Base-by-base conservation (phyloP, 2,329 filamentous ascomycete species). In the Colletotrichum lupini region DNA sequence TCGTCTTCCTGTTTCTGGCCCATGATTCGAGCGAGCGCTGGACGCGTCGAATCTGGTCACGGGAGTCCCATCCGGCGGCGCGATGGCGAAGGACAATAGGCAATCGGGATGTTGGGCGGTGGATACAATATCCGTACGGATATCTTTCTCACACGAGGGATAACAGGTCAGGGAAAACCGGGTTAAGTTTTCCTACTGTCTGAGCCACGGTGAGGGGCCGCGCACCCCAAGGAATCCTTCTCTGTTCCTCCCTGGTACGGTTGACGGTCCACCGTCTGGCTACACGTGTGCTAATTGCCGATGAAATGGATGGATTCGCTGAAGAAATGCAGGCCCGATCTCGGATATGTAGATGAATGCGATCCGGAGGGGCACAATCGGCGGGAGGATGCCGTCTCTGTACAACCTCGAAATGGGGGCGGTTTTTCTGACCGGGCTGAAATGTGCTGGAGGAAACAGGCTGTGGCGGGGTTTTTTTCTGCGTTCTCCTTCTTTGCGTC, bases 21-120 rank as follows among this genome's bases (percentile, higher is more conserved):
- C 70, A 69, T 69, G 64, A 72, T 68, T 52, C 19, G 65, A 61
- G 65, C 42, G 52, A 52, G 69, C 57, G 67, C 58, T 53, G 46
- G 68, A 28, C 57, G 68, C 64, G 64, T 57, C 63, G 64, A 72
- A 61, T 57, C 68, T 57, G 52, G 58, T 72, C 64, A 68, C 58
- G 68, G 64, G 52, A 46, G 49, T 72, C 68, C 57, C 68, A 72
- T 72, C 37, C 68, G 64, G 35, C 35, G 46, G 26, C 26, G 42
- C 65, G 35, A 24, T 35, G n/a, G 60, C 26, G 53, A 49, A 26
- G 19, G 57, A 24, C 22, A 11, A 49, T 26, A 11, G n/a, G 28
- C 24, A 28, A n/a, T 35, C 19, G 32, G 24, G 19, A 4, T 30
- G 26, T 46, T 46, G n/a, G 42, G 42, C 42, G 7, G 42, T 46